phyloP scores from a whole-genome alignment of 176 grass and related monocot species.

The Carex parvula region DNA sequence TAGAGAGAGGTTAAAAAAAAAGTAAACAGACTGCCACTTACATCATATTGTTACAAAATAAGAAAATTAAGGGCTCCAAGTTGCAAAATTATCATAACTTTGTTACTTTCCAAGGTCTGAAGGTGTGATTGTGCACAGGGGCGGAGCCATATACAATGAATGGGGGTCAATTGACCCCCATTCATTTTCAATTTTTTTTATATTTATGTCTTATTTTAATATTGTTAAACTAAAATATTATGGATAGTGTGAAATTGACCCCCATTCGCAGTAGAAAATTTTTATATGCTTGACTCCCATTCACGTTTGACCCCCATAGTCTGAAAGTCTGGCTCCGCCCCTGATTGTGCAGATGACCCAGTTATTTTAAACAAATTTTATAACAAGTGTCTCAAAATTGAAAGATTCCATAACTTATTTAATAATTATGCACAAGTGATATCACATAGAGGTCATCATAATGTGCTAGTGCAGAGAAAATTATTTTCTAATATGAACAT shows the following conservation, averaged over 20 bases:
- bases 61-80: not conserved
- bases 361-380: not conserved
- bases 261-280: no score
- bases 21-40: not conserved
- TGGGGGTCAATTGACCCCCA: no score
- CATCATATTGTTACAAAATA: not conserved
- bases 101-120: not conserved
- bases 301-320: no score
- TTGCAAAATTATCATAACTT: constrained; percentile 5
- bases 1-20: not conserved
- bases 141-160: no score
- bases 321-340: no score
- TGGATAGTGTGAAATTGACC: no score
- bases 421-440: not conserved
- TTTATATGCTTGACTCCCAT: no score
- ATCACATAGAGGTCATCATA: not conserved
- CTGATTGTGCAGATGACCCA: constrained; percentile 4
- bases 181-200: no score
- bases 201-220: no score
- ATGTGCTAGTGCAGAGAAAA: not conserved
- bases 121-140: not conserved
- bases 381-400: not conserved
- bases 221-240: no score
- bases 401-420: not conserved
- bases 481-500: not conserved